Percentiles rank a stretch among this genome's conserved stretches.
phyloP scores from a whole-genome alignment of 768 basidiomycete species.

The Agrocybe praecox region DNA sequence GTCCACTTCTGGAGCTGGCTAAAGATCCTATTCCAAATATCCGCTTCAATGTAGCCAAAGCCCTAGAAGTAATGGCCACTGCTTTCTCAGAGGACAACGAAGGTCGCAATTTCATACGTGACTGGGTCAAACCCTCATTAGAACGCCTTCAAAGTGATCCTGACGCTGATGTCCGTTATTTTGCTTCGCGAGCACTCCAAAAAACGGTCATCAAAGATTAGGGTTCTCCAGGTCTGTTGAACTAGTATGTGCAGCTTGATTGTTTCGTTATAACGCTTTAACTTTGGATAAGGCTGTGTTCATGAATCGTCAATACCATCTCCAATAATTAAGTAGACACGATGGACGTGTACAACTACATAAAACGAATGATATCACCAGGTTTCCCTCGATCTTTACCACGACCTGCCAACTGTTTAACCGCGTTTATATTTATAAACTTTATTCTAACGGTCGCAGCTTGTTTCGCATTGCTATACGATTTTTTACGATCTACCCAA shows the following conservation, averaged over 20 bases:
- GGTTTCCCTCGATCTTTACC: neutral
- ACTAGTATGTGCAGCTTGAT: neutral
- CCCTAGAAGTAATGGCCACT: conserved; percentile 83
- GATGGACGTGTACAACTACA: neutral
- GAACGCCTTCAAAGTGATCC: conserved; percentile 85
- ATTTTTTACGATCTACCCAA: no score
- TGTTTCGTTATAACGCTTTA: neutral
- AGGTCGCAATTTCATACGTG: conserved; percentile 73
- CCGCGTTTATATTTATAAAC: no score
- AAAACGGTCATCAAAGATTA: conserved; percentile 31
- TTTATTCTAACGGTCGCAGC: no score
- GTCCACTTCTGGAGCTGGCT: conserved; percentile 79
- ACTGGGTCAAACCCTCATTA: conserved; percentile 79
- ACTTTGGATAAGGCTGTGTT: neutral
- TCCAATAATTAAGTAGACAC: conserved; percentile 9
- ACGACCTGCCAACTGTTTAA: no score
- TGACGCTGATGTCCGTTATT: conserved; percentile 97
- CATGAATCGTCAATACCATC: conserved; percentile 3
- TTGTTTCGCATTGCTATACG: no score
- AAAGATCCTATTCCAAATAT: conserved; percentile 97
- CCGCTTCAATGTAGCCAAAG: conserved; percentile 98
- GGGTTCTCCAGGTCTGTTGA: conserved; percentile 4
- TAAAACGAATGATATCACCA: neutral
- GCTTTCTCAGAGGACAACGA: conserved; percentile 65
- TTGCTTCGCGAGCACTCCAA: conserved; percentile 81